Conservation (phyloP, 306 rosid species). For the Pterocarpus santalinus region DNA sequence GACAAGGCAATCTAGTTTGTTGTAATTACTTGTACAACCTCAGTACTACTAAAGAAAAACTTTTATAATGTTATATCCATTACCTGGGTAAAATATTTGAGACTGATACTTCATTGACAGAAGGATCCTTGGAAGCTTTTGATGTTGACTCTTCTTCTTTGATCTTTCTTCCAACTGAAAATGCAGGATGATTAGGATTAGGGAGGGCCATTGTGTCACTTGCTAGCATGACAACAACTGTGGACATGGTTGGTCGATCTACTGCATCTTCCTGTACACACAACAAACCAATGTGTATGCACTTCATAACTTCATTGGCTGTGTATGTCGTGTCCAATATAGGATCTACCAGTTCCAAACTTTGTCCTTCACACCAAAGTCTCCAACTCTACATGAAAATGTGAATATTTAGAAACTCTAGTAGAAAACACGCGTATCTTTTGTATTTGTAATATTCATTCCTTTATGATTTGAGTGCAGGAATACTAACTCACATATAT, state of each 20-base stretch:
- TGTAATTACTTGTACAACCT: background rate
- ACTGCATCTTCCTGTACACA: slow-evolving; percentile 67
- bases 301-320: slow-evolving; percentile 43
- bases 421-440: background rate
- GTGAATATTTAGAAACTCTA: background rate
- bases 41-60: no score
- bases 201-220: slow-evolving; percentile 56
- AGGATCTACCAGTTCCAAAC: slow-evolving; percentile 58
- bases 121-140: slow-evolving; percentile 38
- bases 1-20: no score
- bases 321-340: slow-evolving; percentile 37
- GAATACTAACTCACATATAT: slow-evolving; percentile 46
- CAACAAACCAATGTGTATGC: slow-evolving; percentile 63
- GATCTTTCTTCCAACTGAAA: slow-evolving; percentile 43
- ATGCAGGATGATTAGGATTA: slow-evolving; percentile 58
- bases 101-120: slow-evolving; percentile 41
- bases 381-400: slow-evolving; percentile 60
- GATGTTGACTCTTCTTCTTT: slow-evolving; percentile 44
- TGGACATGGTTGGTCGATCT: slow-evolving; percentile 65
- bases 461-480: background rate
- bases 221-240: slow-evolving; percentile 54
- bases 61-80: background rate
- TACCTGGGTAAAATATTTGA: slow-evolving; percentile 47
- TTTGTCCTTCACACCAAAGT: slow-evolving; percentile 60
- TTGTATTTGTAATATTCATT: background rate